phyloP scores from a whole-genome alignment of 192 early-diverging fungal species.

The Coemansia umbellata region DNA sequence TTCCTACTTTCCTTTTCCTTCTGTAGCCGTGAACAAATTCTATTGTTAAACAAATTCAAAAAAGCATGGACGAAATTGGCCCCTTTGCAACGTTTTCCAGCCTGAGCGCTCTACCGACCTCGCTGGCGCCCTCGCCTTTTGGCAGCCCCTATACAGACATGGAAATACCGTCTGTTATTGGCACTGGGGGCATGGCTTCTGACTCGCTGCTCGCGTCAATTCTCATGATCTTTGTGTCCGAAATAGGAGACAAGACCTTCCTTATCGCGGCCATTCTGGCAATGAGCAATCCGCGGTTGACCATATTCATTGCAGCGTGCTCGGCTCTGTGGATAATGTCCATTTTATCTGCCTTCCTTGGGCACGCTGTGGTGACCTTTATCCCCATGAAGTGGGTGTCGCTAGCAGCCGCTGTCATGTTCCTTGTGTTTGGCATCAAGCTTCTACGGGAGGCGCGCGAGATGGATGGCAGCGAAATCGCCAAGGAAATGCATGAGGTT shows the following conservation, averaged over 20 bases:
- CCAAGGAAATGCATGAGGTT: constrained; percentile 90
- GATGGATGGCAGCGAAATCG: constrained; percentile 85
- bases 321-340: constrained; percentile 91
- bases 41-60: background rate
- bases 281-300: constrained; percentile 88
- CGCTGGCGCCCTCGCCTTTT: background rate
- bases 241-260: constrained; percentile 99
- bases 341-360: constrained; percentile 88
- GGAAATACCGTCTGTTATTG: background rate
- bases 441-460: constrained; percentile 79
- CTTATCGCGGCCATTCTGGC: constrained; percentile 98
- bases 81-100: background rate
- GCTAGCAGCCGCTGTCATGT: constrained; percentile 76
- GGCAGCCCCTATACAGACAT: background rate
- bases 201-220: constrained; percentile 56
- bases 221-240: constrained; percentile 90
- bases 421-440: constrained; percentile 88
- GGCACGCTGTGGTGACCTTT: constrained; percentile 83
- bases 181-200: constrained; percentile 7
- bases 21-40: too few species aligned
- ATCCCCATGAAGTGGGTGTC: constrained; percentile 87
- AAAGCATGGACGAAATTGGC: constrained; percentile 4
- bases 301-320: constrained; percentile 89
- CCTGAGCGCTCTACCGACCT: background rate
- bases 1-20: too few species aligned